Conservation (phyloP, 2,329 filamentous ascomycete species). For the Alternaria gaisen region DNA sequence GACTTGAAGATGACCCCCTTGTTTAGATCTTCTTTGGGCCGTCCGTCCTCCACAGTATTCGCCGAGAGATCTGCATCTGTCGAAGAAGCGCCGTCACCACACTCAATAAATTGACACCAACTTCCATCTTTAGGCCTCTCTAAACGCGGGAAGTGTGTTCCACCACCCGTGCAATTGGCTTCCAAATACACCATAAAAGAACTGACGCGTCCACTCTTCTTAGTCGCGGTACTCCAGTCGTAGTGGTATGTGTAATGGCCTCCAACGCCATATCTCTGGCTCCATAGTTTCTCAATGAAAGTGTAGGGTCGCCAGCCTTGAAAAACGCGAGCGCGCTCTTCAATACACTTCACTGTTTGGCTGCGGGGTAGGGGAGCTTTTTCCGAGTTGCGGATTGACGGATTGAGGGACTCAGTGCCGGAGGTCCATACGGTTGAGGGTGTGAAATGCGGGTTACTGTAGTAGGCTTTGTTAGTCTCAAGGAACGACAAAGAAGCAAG, state of each 20-base stretch:
- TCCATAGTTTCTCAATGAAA: slow-evolving; percentile 69
- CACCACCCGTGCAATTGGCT: slow-evolving; percentile 63
- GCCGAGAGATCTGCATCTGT: not conserved
- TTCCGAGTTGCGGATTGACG: slow-evolving; percentile 62
- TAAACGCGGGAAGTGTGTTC: slow-evolving; percentile 68
- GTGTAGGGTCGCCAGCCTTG: slow-evolving; percentile 68
- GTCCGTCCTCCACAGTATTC: not conserved
- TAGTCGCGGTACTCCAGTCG: slow-evolving; percentile 57
- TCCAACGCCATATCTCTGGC: slow-evolving; percentile 65
- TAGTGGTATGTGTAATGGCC: slow-evolving; percentile 69
- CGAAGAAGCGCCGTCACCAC: slow-evolving; percentile 42
- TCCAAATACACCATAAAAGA: slow-evolving; percentile 70
- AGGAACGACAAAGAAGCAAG: not conserved
- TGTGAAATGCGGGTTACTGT: slow-evolving; percentile 59
- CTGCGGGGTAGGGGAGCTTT: slow-evolving; percentile 52
- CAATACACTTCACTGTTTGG: slow-evolving; percentile 66
- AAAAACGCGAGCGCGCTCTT: slow-evolving; percentile 65
- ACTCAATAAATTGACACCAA: slow-evolving; percentile 69
- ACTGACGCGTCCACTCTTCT: slow-evolving; percentile 57
- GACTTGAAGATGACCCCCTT: slow-evolving; percentile 67
- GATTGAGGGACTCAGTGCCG: slow-evolving; percentile 58
- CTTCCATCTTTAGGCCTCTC: slow-evolving; percentile 52
- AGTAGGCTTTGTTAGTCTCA: slow-evolving; percentile 4
- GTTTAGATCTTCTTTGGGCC: slow-evolving; percentile 18
- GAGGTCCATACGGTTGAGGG: slow-evolving; percentile 65